A percentile compares a stretch with the other conserved stretches of the same genome.
Evolutionary conservation across 192 early-diverging fungal species (phyloP).

Genomic region (Coemansia interrupta): DNA sequence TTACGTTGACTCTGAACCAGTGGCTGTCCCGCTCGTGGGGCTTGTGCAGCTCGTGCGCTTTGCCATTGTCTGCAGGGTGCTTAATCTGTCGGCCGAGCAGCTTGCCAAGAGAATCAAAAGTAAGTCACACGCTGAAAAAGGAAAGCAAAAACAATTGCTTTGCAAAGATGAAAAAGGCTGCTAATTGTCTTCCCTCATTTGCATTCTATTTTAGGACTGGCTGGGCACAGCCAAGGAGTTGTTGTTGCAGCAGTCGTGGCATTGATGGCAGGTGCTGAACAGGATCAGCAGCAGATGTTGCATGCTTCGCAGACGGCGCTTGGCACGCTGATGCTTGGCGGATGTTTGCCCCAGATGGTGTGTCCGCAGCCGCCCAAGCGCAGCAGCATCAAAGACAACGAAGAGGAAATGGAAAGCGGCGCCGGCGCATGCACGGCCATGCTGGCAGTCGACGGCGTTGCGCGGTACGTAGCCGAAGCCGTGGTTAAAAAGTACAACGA

Average conservation of each 20-base stretch:
- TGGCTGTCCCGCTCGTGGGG: constrained; percentile 78
- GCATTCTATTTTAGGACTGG: constrained; percentile 59
- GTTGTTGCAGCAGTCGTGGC: constrained; percentile 83
- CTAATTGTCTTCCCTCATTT: not conserved
- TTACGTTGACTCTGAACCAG: constrained; percentile 68
- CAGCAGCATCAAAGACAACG: not conserved
- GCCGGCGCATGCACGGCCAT: constrained; percentile 67
- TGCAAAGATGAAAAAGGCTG: not conserved
- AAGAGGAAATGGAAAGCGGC: not conserved
- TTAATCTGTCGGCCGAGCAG: constrained; percentile 54
- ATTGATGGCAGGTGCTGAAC: constrained; percentile 48
- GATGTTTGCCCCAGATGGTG: constrained; percentile 71
- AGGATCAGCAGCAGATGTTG: constrained; percentile 72
- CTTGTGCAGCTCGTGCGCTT: constrained; percentile 83
- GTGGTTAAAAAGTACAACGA: constrained; percentile 78
- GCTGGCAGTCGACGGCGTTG: constrained; percentile 70
- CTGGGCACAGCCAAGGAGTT: constrained; percentile 88
- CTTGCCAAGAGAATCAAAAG: constrained; percentile 43
- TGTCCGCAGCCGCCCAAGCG: constrained; percentile 56
- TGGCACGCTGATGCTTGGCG: constrained; percentile 77
- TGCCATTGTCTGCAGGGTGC: constrained; percentile 65
- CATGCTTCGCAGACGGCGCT: constrained; percentile 75
- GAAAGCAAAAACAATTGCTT: not conserved
- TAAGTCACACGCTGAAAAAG: not conserved
- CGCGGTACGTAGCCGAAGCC: constrained; percentile 65